These are phyloP conservation scores for Ganoderma lingzhi DNA, from an alignment of 1,284 basidiomycete genomes.

Conservation along the genomic window DNA sequence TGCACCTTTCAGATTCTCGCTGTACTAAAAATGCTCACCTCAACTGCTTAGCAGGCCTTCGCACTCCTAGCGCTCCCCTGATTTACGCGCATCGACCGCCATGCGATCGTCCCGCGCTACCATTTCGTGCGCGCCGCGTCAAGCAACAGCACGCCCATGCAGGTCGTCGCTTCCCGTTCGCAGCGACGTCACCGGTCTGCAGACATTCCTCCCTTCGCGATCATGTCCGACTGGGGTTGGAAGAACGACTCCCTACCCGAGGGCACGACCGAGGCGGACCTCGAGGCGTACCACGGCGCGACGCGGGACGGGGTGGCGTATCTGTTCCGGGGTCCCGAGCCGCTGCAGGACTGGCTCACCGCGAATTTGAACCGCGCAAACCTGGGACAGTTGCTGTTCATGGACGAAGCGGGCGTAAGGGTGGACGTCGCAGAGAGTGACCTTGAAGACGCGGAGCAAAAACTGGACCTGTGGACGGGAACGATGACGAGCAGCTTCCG, in stretches of 20 bases:
- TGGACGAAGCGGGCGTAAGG: slow-evolving; percentile 38
- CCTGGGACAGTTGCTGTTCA: slow-evolving; percentile 56
- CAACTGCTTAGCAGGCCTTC: not conserved
- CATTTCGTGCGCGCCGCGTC: slow-evolving; percentile 61
- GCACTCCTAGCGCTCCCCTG: not conserved
- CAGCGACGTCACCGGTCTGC: slow-evolving; percentile 62
- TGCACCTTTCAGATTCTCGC: not conserved
- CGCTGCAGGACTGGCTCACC: slow-evolving; percentile 62
- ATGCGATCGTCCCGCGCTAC: slow-evolving; percentile 54
- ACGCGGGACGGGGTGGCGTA: slow-evolving; percentile 62
- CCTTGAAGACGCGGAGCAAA: slow-evolving; percentile 48
- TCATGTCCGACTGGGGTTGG: slow-evolving; percentile 67
- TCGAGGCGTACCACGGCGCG: slow-evolving; percentile 55
- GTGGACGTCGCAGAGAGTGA: slow-evolving; percentile 50
- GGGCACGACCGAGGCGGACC: slow-evolving; percentile 51
- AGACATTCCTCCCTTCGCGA: slow-evolving; percentile 65
- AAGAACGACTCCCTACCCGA: slow-evolving; percentile 64
- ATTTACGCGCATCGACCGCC: slow-evolving; percentile 35
- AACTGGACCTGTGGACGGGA: slow-evolving; percentile 64
- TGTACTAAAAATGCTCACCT: not conserved
- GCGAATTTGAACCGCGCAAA: slow-evolving; percentile 66
- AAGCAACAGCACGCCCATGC: slow-evolving; percentile 58
- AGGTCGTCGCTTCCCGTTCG: slow-evolving; percentile 68
- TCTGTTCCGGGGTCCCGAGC: slow-evolving; percentile 56
- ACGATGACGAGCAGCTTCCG: slow-evolving; percentile 55